Evolutionary conservation across 495 filamentous ascomycete species (phyloP), one percentile per base, ranked within the genome.

Genomic region (Podospora tetraspora): DNA sequence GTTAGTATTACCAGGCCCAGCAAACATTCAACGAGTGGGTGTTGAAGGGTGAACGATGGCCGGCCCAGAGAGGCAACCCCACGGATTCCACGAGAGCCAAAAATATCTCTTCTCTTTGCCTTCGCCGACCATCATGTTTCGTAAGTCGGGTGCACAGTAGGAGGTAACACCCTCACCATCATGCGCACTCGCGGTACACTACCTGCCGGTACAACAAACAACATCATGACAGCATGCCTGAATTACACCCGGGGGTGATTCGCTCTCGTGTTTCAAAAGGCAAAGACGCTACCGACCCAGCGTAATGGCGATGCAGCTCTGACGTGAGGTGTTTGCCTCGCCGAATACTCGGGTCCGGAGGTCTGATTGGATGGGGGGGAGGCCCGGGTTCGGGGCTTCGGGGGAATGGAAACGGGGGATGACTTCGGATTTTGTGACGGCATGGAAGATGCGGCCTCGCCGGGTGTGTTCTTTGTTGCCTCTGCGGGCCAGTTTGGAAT

Each of bases 301-400:
- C 16, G 43, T 52, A 52, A 52, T 52, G 43, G 43, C 43, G 57
- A 66, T 66, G 65, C 58, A 37, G 60, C 58, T 66, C 65, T 66
- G 65, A 66, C 65, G 65, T 60, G 57, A 66, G 34, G 32, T 5
- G 58, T 60, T 66, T 25, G 58, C 65, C 65, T 58, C 65, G 22
- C 9, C 6, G 29, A 19, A 61, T 29, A 24, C 24, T 16, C 57
- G 25, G 29, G 58, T 7, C 30, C 58, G 23, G 23, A 27, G 1
- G 12, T 52, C 58, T 57, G 11, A 66, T 66, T 66, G 65, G 65
- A 24, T 19, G 25, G 61, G 3, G 11, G 11, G 23, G 21, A 6
- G 30, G 11, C 25, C 4, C 25, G n/a, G 24, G 10, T 59, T 21
- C 11, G 24, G 27, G 19, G 52, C 9, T 23, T 57, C 57, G 57